Evolutionary conservation across 352 stramenopile genomes (phyloP), one percentile per base, ranked within the genome.

Genomic region (Thalassiosira hispida): DNA sequence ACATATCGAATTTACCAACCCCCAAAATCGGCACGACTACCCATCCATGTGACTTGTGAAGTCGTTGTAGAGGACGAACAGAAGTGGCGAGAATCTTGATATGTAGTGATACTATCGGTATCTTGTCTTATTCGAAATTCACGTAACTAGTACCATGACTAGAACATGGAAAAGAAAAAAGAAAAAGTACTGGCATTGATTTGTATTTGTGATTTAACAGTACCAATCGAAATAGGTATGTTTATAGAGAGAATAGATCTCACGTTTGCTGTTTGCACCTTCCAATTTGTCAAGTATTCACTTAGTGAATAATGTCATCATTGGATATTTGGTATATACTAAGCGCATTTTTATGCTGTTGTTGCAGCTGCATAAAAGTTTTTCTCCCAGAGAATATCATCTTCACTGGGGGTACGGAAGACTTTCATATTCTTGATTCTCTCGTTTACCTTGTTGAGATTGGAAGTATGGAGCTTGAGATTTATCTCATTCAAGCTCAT

Each of bases 91-190:
- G n/a, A n/a, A n/a, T n/a, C n/a, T n/a, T n/a, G n/a, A n/a, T n/a
- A n/a, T n/a, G n/a, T n/a, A n/a, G n/a, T n/a, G n/a, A n/a, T n/a
- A n/a, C n/a, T n/a, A n/a, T n/a, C n/a, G n/a, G n/a, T n/a, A n/a
- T n/a, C n/a, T n/a, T n/a, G n/a, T n/a, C n/a, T n/a, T n/a, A n/a
- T n/a, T n/a, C n/a, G n/a, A n/a, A n/a, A 46, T 46, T 46, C 38
- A 14, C 7, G 38, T 46, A 14, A 14, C 38, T 46, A 46, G 38
- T 46, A 27, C 47, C 47, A 56, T 56, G 47, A 25, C 20, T 25
- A 56, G 47, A 56, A 56, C 47, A 56, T 56, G 47, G 47, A 56
- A 56, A 56, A 56, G 6, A 53, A 23, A 53, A 53, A 22, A 23
- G 18, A 53, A 53, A 20, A 20, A 20, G 44, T 23, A 20, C 7